These are phyloP conservation scores for Psilocybe tampanensis DNA, from an alignment of 768 basidiomycete genomes.

Conservation along the genomic window DNA sequence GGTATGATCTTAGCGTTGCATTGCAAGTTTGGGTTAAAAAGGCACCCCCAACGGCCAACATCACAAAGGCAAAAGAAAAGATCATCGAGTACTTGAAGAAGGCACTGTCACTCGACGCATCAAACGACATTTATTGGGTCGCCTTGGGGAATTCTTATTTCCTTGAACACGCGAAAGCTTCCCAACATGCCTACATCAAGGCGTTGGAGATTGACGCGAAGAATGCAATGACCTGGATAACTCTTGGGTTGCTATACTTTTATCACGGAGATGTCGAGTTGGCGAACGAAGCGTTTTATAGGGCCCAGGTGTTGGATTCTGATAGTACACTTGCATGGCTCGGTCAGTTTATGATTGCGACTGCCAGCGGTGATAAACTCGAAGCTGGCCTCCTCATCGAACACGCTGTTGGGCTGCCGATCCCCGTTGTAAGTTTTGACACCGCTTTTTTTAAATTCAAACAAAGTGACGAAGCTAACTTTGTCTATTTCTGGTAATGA, in stretches of 20 bases:
- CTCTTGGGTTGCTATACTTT: constrained; percentile 86
- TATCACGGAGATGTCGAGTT: constrained; percentile 78
- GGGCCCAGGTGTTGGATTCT: constrained; percentile 90
- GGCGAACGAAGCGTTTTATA: constrained; percentile 83
- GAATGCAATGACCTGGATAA: constrained; percentile 82
- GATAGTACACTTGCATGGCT: constrained; percentile 90
- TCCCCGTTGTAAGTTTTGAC: constrained; percentile 59
- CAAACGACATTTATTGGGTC: constrained; percentile 79
- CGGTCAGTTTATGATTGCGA: constrained; percentile 80
- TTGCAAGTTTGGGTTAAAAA: constrained; percentile 52
- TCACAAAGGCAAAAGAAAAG: constrained; percentile 38
- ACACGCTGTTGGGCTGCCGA: constrained; percentile 66
- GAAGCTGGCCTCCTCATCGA: constrained; percentile 73
- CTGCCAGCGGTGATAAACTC: constrained; percentile 51
- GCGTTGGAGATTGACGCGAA: constrained; percentile 87
- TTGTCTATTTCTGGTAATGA: background rate
- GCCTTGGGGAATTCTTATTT: constrained; percentile 79
- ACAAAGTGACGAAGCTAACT: background rate
- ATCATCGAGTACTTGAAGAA: constrained; percentile 60
- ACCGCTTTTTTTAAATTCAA: too few species aligned
- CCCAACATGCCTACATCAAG: constrained; percentile 92
- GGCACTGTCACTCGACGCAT: constrained; percentile 73
- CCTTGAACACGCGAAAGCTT: constrained; percentile 62
- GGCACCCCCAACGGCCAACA: constrained; percentile 24
- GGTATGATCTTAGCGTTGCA: constrained; percentile 73